These are phyloP conservation scores for Tylopilus rubrobrunneus DNA, from an alignment of 768 basidiomycete genomes.

Conservation along the genomic window DNA sequence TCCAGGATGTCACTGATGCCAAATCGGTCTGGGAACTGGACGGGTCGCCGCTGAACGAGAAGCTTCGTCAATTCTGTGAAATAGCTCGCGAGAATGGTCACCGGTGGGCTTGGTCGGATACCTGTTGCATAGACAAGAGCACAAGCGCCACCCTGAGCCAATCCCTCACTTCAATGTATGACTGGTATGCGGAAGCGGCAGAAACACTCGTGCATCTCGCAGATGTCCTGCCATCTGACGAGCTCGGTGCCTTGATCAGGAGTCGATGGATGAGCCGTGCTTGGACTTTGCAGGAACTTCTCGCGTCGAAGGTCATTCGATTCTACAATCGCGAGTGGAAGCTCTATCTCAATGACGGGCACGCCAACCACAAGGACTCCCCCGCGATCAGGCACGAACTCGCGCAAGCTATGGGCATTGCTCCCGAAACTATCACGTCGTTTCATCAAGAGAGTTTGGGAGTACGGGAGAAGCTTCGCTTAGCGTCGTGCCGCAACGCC, in stretches of 20 bases:
- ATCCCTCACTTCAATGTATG: not conserved
- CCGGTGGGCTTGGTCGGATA: not conserved
- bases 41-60: not conserved
- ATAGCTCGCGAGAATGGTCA: not conserved
- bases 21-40: not conserved
- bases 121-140: not conserved
- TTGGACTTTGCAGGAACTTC: not conserved
- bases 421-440: not conserved
- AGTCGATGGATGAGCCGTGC: not conserved
- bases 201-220: not conserved
- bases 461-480: conserved; percentile 7
- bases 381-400: conserved; percentile 7
- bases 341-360: conserved; percentile 3
- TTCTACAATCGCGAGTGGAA: conserved; percentile 11
- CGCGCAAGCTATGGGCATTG: conserved; percentile 3
- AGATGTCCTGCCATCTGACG: not conserved
- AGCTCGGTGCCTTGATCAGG: not conserved
- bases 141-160: no score
- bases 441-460: conserved; percentile 3
- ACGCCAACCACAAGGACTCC: conserved; percentile 1
- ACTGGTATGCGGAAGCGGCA: not conserved
- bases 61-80: not conserved
- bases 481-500: conserved; percentile 6
- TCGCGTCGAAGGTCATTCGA: conserved; percentile 7
- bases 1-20: no score